Percentiles rank a stretch among this genome's conserved stretches.
Conservation (phyloP, 192 early-diverging fungal species). For the Radiomyces spectabilis region DNA sequence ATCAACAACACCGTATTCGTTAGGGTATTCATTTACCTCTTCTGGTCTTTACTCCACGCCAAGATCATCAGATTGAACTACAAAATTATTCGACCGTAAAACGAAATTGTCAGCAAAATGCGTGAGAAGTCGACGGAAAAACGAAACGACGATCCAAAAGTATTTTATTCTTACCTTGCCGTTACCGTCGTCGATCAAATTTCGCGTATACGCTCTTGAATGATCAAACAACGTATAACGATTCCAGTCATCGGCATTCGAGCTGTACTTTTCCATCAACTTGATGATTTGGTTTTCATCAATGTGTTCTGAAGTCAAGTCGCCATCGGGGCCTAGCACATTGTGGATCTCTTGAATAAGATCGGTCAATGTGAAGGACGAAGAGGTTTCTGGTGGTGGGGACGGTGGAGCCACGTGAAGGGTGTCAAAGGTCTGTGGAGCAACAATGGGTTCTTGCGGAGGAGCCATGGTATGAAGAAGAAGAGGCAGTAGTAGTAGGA, state of each 20-base stretch:
- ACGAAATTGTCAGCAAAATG: too few relatives aligned
- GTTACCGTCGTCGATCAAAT: constrained; percentile 76
- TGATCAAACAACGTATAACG: constrained; percentile 70
- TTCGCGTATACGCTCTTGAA: constrained; percentile 74
- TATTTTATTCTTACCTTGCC: constrained; percentile 14
- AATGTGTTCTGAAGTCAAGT: constrained; percentile 46
- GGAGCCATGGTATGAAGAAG: too few relatives aligned
- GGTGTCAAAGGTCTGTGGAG: too few relatives aligned
- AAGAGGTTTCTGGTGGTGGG: too few relatives aligned
- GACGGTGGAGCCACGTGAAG: too few relatives aligned
- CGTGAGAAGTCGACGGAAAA: too few relatives aligned
- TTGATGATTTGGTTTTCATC: constrained; percentile 47
- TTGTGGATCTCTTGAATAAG: constrained; percentile 41
- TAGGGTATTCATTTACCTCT: constrained; percentile 35
- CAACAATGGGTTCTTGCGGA: too few relatives aligned
- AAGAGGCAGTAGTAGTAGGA: too few relatives aligned
- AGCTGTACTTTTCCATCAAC: constrained; percentile 64
- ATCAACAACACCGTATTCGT: too few relatives aligned
- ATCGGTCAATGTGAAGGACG: not conserved
- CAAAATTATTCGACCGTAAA: not conserved
- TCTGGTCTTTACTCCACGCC: constrained; percentile 69
- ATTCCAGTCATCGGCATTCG: constrained; percentile 65
- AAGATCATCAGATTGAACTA: constrained; percentile 87
- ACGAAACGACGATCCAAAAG: too few relatives aligned
- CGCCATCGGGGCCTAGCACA: constrained; percentile 44